Evolutionary conservation across 2,329 filamentous ascomycete genomes (phyloP).

Genomic region (Phialophora tarda): DNA sequence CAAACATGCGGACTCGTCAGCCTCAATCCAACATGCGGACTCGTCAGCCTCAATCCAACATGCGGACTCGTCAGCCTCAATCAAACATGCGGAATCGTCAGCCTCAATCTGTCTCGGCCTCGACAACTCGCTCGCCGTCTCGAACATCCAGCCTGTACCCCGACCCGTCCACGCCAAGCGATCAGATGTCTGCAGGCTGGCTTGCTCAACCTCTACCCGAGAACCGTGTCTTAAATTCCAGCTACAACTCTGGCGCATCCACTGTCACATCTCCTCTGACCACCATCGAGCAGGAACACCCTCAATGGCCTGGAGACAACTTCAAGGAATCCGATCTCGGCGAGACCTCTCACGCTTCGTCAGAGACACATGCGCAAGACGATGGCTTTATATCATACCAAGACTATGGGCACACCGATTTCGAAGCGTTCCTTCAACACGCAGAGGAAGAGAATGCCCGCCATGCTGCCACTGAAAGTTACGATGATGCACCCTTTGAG

Average conservation of each 20-base stretch:
- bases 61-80: too few relatives aligned
- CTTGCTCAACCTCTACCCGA: not conserved
- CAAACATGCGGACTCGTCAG: not conserved
- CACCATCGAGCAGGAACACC: not conserved
- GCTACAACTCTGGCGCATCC: not conserved
- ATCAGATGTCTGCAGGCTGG: not conserved
- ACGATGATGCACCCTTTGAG: not conserved
- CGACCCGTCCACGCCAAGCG: not conserved
- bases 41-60: not conserved
- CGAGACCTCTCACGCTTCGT: not conserved
- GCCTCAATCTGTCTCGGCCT: not conserved
- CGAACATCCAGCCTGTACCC: conserved; percentile 1
- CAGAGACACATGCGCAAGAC: not conserved
- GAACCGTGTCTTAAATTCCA: not conserved
- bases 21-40: not conserved
- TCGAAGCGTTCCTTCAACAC: not conserved
- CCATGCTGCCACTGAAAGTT: not conserved
- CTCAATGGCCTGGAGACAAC: not conserved
- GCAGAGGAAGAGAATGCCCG: not conserved
- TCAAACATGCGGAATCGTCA: not conserved
- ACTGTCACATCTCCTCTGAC: not conserved
- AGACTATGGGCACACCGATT: not conserved
- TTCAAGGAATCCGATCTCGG: not conserved
- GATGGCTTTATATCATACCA: not conserved
- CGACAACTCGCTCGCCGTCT: not conserved